Base-by-base conservation (phyloP, 2,329 filamentous ascomycete genomes). In the Nakataea oryzae region DNA sequence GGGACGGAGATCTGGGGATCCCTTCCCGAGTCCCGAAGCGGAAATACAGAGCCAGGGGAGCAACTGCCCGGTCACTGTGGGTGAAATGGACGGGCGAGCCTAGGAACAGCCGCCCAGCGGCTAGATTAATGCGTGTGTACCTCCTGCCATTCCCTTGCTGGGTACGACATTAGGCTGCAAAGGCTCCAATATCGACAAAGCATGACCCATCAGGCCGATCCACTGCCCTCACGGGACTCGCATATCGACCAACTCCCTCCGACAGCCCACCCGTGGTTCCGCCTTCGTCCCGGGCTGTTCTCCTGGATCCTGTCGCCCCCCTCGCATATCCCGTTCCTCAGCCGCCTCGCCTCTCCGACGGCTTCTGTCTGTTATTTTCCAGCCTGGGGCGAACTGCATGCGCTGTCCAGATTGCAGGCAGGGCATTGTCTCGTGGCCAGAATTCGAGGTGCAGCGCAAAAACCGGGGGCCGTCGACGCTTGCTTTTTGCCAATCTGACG, bases 1-100 rank as follows among this genome's bases (percentile, higher is more conserved):
- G 29, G 56, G 28, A 29, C 56, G 56, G 56, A 58, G 56, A 58
- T 58, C 21, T 58, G 29, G 27, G 26, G 29, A n/a, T 29, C 26
- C 26, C 28, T 58, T 58, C 56, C 56, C 56, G 56, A 58, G 56
- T 58, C 56, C 56, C 56, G 56, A 58, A 58, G 26, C 32, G 56
- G 56, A 32, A 58, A 58, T 21, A 32, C 17, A 27, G 14, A n/a
- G 26, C 56, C 21, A 1, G 24, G 34, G 41, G 41, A 50, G 21
- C 26, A 32, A 58, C 27, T 28, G 26, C 26, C 21, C 56, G 56
- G 56, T 29, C 30, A 21, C 27, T 58, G 56, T 58, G 56, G 56
- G 28, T 58, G 56, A 58, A 58, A 58, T 58, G 13, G 29, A 21
- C 56, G 56, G 56, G 26, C 41, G 41, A 58, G 32, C 27, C 56